phyloP scores from a whole-genome alignment of 1,284 basidiomycete species.

The Fomitopsis schrenkii region DNA sequence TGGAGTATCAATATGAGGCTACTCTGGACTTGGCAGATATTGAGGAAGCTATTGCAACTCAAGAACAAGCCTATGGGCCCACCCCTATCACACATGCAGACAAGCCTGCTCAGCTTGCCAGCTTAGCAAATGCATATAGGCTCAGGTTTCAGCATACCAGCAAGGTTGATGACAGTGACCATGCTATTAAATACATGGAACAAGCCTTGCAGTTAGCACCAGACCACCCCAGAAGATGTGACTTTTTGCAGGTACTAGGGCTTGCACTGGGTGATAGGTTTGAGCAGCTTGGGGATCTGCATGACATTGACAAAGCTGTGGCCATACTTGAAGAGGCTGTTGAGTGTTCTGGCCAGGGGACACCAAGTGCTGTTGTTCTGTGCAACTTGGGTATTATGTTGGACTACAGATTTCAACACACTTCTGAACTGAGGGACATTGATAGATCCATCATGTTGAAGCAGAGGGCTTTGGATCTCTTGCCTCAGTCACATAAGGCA shows the following conservation, averaged over 20 bases:
- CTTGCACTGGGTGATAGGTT: background rate
- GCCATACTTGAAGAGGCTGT: background rate
- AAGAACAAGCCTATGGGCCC: background rate
- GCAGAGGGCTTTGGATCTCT: background rate
- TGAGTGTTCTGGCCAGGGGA: background rate
- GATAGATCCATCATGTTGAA: background rate
- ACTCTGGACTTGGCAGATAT: background rate
- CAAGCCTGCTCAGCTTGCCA: background rate
- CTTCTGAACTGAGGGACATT: background rate
- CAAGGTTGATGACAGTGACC: background rate
- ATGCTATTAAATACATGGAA: background rate
- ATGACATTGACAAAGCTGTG: background rate
- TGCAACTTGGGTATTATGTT: background rate
- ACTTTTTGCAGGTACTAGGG: background rate
- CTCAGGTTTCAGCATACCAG: background rate
- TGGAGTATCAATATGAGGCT: background rate
- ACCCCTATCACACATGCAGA: background rate
- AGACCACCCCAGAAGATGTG: background rate
- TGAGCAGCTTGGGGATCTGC: background rate
- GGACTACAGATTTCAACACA: background rate
- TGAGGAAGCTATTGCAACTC: background rate
- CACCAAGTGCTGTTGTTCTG: background rate
- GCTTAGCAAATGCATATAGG: background rate
- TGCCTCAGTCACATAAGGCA: background rate
- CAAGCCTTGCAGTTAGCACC: background rate